Evolutionary conservation across 331 rosid genomes (phyloP).

Genomic region (Prunus yedoensis): DNA sequence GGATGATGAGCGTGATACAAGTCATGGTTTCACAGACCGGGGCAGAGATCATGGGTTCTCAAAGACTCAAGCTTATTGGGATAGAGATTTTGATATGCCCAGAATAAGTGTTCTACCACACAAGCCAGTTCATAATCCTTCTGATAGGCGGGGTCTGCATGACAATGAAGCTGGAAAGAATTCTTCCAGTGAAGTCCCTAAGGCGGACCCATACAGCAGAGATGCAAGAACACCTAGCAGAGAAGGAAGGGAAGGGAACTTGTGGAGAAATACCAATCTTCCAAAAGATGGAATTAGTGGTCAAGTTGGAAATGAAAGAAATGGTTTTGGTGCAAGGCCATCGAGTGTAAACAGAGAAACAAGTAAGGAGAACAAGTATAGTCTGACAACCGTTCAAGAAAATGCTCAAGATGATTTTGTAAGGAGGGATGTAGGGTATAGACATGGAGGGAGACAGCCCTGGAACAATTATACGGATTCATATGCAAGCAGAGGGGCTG

Average conservation of each 20-base stretch:
- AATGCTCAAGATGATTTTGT: constrained; percentile 48
- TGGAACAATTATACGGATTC: constrained; percentile 58
- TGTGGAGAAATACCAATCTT: constrained; percentile 56
- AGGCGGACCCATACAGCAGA: constrained; percentile 47
- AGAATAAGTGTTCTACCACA: constrained; percentile 63
- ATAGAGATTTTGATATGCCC: constrained; percentile 78
- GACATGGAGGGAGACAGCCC: constrained; percentile 62
- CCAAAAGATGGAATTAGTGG: constrained; percentile 50
- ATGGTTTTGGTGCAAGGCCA: constrained; percentile 44
- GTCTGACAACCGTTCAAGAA: constrained; percentile 43
- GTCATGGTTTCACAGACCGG: constrained; percentile 60
- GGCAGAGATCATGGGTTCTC: constrained; percentile 66
- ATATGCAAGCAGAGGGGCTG: constrained; percentile 48
- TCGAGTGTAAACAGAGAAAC: constrained; percentile 45
- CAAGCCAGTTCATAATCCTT: constrained; percentile 45
- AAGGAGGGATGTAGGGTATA: constrained; percentile 60
- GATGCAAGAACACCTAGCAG: constrained; percentile 57
- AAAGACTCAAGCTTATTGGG: constrained; percentile 73
- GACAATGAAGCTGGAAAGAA: constrained; percentile 78
- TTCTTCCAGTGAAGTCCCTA: constrained; percentile 65
- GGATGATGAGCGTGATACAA: constrained; percentile 96
- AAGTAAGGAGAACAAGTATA: constrained; percentile 52
- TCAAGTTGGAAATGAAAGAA: constrained; percentile 51
- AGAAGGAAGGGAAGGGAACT: constrained; percentile 65
- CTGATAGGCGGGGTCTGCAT: constrained; percentile 62